A percentile compares a stretch with the other conserved stretches of the same genome.
Evolutionary conservation across 768 basidiomycete genomes (phyloP).

Genomic region (Boletus vermiculosoides): DNA sequence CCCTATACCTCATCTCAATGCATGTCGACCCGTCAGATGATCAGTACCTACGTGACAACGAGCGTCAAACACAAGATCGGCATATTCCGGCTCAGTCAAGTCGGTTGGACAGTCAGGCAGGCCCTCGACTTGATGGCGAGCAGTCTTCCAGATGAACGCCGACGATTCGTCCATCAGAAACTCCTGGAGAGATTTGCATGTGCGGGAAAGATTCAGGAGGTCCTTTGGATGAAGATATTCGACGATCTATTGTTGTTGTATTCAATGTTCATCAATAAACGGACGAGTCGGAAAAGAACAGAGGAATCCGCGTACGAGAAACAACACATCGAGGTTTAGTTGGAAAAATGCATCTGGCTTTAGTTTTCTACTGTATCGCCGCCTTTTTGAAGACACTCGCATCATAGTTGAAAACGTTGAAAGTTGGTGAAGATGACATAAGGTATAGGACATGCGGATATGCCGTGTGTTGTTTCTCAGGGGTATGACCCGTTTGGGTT

Average conservation of each 20-base stretch:
- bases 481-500: neutral
- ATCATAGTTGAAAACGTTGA: neutral
- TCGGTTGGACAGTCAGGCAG: neutral
- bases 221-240: too few relatives aligned
- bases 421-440: neutral
- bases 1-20: neutral
- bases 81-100: neutral
- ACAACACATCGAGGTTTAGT: neutral
- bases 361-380: neutral
- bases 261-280: neutral
- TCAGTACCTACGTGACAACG: neutral
- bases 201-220: too few relatives aligned
- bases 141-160: too few relatives aligned
- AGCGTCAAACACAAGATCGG: neutral
- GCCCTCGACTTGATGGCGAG: neutral
- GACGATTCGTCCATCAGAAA: too few relatives aligned
- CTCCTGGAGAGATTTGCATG: too few relatives aligned
- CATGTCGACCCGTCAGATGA: neutral
- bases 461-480: too few relatives aligned
- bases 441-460: neutral
- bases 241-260: neutral
- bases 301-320: neutral
- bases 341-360: neutral
- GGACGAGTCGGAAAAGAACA: neutral
- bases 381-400: neutral